Percentiles rank a stretch among this genome's conserved stretches.
Conservation (phyloP, 306 rosid genomes). For the Purshia tridentata region DNA sequence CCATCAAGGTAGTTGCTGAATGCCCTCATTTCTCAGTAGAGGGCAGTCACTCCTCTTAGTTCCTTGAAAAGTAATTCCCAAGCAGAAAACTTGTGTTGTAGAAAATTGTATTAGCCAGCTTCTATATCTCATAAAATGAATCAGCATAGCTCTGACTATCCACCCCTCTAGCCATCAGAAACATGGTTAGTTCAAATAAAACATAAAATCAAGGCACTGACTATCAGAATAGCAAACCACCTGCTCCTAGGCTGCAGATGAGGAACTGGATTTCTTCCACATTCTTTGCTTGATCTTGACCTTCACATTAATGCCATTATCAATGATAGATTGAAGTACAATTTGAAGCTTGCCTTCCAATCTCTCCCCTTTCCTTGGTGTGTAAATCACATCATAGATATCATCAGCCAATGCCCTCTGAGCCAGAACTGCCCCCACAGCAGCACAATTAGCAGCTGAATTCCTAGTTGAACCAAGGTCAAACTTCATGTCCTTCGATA, state of each 20-base stretch:
- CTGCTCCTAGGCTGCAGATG: not conserved
- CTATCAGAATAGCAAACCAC: not conserved
- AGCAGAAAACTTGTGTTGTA: not conserved
- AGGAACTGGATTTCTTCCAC: conserved; percentile 38
- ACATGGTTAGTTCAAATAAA: not conserved
- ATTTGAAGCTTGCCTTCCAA: conserved; percentile 70
- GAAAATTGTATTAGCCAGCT: not conserved
- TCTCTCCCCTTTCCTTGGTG: conserved; percentile 82
- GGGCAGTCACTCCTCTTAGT: not conserved
- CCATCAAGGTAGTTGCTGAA: not conserved
- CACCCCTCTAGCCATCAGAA: not conserved
- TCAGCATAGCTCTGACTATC: not conserved
- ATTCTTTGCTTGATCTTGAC: conserved; percentile 72
- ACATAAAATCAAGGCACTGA: not conserved
- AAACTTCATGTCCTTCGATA: conserved; percentile 79
- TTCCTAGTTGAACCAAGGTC: conserved; percentile 71
- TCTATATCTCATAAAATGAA: not conserved
- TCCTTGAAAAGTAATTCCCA: not conserved
- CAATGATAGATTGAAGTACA: conserved; percentile 49
- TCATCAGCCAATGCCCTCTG: conserved; percentile 90
- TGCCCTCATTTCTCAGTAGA: not conserved
- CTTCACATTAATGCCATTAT: conserved; percentile 55
- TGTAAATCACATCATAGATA: conserved; percentile 69
- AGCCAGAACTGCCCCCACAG: conserved; percentile 77
- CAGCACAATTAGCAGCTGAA: conserved; percentile 61